phyloP scores from a whole-genome alignment of 768 basidiomycete genomes.

The Rickenella mellea region DNA sequence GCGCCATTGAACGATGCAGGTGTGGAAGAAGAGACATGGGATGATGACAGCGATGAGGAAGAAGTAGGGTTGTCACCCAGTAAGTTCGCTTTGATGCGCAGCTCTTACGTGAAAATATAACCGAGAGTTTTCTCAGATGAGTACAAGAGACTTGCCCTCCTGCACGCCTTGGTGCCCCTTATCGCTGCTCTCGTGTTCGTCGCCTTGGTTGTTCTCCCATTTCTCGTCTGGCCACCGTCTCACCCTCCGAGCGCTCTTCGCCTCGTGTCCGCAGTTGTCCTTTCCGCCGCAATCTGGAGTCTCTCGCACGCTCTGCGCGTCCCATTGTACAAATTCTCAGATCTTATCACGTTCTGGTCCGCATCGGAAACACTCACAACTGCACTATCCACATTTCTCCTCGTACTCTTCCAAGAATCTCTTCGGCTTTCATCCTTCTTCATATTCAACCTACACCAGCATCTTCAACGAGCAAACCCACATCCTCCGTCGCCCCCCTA shows the following conservation, averaged over 20 bases:
- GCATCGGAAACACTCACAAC: constrained; percentile 24
- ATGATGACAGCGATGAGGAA: background rate
- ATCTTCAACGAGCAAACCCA: constrained; percentile 10
- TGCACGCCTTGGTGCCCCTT: constrained; percentile 7
- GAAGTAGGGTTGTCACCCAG: too few relatives aligned
- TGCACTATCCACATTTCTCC: constrained; percentile 27
- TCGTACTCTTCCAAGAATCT: constrained; percentile 41
- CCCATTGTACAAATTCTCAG: constrained; percentile 33
- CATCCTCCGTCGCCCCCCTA: constrained; percentile 27
- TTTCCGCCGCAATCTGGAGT: constrained; percentile 53
- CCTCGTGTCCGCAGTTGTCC: constrained; percentile 54
- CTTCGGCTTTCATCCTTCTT: constrained; percentile 48
- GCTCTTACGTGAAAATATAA: too few relatives aligned
- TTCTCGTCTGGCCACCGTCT: constrained; percentile 36
- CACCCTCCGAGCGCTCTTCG: constrained; percentile 40
- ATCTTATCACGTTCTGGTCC: constrained; percentile 21
- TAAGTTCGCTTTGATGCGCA: too few relatives aligned
- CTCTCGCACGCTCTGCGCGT: constrained; percentile 44
- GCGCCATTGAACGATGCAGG: background rate
- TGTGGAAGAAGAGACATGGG: background rate
- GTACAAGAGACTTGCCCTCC: too few relatives aligned
- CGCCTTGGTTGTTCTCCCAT: constrained; percentile 40
- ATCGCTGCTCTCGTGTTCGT: constrained; percentile 33
- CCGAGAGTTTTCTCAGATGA: too few relatives aligned
- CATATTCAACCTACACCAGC: constrained; percentile 36